Conservation (phyloP, 129 eudicot species). For the Chrysanthemum lavandulifolium region DNA sequence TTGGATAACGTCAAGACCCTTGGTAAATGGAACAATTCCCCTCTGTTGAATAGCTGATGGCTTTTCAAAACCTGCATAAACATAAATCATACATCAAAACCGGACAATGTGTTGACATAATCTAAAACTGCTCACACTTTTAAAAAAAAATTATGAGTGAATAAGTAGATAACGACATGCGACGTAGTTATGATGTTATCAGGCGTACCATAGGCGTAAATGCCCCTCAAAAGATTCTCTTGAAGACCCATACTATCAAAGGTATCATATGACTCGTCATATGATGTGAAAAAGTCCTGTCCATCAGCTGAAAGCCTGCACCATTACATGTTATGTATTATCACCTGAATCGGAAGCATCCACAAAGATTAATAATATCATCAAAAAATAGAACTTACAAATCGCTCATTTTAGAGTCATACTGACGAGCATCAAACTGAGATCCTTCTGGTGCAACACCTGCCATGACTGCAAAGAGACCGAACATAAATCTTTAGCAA, state of each 20-base stretch:
- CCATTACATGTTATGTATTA: neutral
- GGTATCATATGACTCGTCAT: conserved; percentile 69
- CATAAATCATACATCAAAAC: neutral
- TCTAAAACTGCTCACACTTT: neutral
- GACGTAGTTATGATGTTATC: neutral
- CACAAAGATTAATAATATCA: neutral
- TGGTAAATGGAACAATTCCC: conserved; percentile 82
- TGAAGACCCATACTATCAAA: conserved; percentile 81
- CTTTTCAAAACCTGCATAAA: conserved; percentile 69
- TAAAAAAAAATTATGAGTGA: too few relatives aligned
- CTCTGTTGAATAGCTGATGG: conserved; percentile 88
- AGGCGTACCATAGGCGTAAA: conserved; percentile 68
- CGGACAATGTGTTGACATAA: neutral
- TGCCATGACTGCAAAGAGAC: conserved; percentile 58
- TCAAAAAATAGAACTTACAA: conserved; percentile 36
- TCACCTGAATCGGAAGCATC: neutral
- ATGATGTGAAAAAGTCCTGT: conserved; percentile 64
- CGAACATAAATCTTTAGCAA: neutral
- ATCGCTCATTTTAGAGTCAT: conserved; percentile 70
- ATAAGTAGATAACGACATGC: neutral
- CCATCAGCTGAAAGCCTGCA: conserved; percentile 62
- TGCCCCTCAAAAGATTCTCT: conserved; percentile 86
- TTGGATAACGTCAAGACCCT: conserved; percentile 87
- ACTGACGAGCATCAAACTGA: conserved; percentile 62
- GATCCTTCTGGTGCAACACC: conserved; percentile 73